Evolutionary conservation across 805 yeast genomes (phyloP).

Genomic region (Yueomyces sp.): DNA sequence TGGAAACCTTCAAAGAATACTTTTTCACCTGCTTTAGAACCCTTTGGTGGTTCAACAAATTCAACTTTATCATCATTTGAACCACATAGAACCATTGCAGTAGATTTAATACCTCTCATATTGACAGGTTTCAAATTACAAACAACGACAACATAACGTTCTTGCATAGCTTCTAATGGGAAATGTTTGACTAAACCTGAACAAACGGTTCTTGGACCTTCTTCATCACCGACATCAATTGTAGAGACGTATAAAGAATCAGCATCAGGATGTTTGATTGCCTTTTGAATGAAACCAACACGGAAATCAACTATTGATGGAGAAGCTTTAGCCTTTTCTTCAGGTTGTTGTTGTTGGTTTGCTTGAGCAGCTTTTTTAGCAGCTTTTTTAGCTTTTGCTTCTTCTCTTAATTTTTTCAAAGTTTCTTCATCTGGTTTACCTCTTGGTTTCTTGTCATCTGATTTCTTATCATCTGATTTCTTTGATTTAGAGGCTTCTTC

Average conservation of each 20-base stretch:
- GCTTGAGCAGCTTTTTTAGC: slow-evolving; percentile 43
- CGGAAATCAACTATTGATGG: slow-evolving; percentile 86
- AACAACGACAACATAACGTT: slow-evolving; percentile 77
- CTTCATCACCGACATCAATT: slow-evolving; percentile 90
- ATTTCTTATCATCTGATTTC: slow-evolving; percentile 12
- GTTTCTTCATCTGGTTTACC: slow-evolving; percentile 39
- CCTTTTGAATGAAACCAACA: slow-evolving; percentile 95
- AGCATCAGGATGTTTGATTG: slow-evolving; percentile 94
- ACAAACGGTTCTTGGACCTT: slow-evolving; percentile 96
- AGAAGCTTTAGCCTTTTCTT: slow-evolving; percentile 45
- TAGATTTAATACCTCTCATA: slow-evolving; percentile 94
- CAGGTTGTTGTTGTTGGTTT: slow-evolving; percentile 30
- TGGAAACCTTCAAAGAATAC: slow-evolving; percentile 80
- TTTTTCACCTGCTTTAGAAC: slow-evolving; percentile 91
- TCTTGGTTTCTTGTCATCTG: slow-evolving; percentile 22
- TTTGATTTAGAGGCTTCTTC: slow-evolving; percentile 10
- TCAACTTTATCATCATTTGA: slow-evolving; percentile 67
- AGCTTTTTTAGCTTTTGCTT: slow-evolving; percentile 46
- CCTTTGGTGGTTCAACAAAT: slow-evolving; percentile 89
- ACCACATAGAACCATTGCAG: slow-evolving; percentile 95
- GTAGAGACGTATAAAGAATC: slow-evolving; percentile 94
- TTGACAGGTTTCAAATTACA: slow-evolving; percentile 96
- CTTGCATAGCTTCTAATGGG: slow-evolving; percentile 90
- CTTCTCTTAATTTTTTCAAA: slow-evolving; percentile 34
- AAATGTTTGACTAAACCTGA: slow-evolving; percentile 87